Evolutionary conservation across 202 grass and related monocot species (phyloP), one percentile per base, ranked within the genome.

Genomic region (Setaria viridis): DNA sequence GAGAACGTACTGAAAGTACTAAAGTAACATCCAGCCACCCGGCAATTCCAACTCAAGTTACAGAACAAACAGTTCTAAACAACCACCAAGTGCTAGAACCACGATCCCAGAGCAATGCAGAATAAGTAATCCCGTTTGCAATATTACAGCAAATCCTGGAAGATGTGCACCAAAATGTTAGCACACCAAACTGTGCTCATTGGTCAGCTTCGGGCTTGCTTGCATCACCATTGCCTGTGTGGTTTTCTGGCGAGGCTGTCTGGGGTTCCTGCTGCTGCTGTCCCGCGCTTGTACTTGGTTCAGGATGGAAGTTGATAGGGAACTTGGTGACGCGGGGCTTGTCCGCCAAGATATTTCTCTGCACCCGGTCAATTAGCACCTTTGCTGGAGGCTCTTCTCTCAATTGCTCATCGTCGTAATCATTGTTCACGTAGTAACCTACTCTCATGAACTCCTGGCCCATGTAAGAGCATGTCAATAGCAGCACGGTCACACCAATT

Each of bases 361-460:
- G 97, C 68, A 99, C 94, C 77, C 90, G 72, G 32, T 99, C 94
- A 17, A 99, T 84, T 54, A 99, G 70, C 64, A 99, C 82, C 77
- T 88, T 91, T 9, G 88, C 82, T 10, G 97, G 97, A 48, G 94
- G 97, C 72, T 99, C 97, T 73, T 99, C 97, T 78, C 94, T 92
- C 46, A 96, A 85, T 47, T 99, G 97, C 59, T 99, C 97, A 42
- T 99, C 94, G 10, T 94, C 97, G 2, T 99, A 99, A 15, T 99
- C 97, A 12, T 99, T 99, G 90, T 96, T 99, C 68, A 99, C 97
- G 0, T 99, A 99, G 87, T 99, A 99, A 37, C 97, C 97, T 62
- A 99, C 97, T 80, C 97, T 90, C 82, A 99, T 96, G 90, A 99
- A 99, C 83, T 99, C 97, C 70, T 99, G 97, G 12, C 97, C 94